Base-by-base conservation (phyloP, 2,329 filamentous ascomycete genomes). In the Diaporthe caulivora region DNA sequence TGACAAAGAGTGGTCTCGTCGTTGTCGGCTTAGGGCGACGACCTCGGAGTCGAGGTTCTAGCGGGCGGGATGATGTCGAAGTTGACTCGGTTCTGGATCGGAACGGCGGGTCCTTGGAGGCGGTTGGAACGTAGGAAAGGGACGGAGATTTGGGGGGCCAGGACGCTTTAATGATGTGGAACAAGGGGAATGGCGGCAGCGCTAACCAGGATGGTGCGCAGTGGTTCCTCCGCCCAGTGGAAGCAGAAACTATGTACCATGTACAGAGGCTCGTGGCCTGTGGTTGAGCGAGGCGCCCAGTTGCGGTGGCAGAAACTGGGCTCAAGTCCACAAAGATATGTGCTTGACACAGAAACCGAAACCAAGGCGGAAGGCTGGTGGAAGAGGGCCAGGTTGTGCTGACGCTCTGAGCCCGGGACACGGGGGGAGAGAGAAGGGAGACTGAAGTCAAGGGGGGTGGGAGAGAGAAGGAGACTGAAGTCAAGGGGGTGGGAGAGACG, bases 211-310 rank as follows among this genome's bases (percentile, higher is more conserved):
- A 62, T 72, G 49, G 26, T 55, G 70, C n/a, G 58, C 62, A 54
- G 60, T 49, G 54, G n/a, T 53, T 65, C 29, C 71, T 68, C 62
- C 49, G 54, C 51, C 60, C 40, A 69, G 53, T 72, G 51, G 64
- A 44, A 72, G 62, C 71, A 24, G 44, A 7, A 53, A 65, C 44
- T 18, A 40, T 40, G 37, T 40, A 40, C 37, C 13, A 40, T 40
- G 37, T 40, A 37, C 60, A 65, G 60, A 18, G 21, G 21, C 62
- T 51, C 21, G 42, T 47, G 44, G 44, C 51, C 21, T 49, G 44
- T 51, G 47, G 62, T 72, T 40, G 60, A 51, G n/a, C 24, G 37
- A 31, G 69, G 26, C 21, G 31, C 42, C 40, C 24, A 57, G 58
- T 11, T 26, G 47, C 40, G 42, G 60, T 37, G 55, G 42, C 34